phyloP scores from a whole-genome alignment of 2,329 filamentous ascomycete species.

The Amphichorda felina region DNA sequence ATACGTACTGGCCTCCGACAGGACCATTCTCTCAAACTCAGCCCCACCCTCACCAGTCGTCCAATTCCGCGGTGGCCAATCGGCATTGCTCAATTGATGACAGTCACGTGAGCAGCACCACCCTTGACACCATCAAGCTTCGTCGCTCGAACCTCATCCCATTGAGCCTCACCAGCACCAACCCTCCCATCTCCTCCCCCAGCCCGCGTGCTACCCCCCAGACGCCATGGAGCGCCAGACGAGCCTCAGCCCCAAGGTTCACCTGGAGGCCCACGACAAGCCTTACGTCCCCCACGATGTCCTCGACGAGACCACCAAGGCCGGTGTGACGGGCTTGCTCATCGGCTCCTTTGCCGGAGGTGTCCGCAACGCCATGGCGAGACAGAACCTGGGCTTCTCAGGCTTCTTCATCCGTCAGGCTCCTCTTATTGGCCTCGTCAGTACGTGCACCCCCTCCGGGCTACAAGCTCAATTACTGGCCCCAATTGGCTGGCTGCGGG shows the following conservation, averaged over 20 bases:
- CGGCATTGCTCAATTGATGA: conserved; percentile 18
- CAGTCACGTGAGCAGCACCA: conserved; percentile 19
- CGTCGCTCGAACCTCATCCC: conserved; percentile 1
- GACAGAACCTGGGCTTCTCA: conserved; percentile 68
- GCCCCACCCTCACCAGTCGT: not conserved
- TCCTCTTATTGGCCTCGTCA: conserved; percentile 48
- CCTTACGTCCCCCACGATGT: conserved; percentile 65
- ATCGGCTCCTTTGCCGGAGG: conserved; percentile 63
- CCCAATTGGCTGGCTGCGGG: no score
- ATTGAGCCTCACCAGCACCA: conserved; percentile 6
- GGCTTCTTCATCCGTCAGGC: conserved; percentile 73
- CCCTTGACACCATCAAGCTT: not conserved
- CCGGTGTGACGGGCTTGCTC: conserved; percentile 50
- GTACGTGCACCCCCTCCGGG: conserved; percentile 18
- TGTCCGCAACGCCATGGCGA: conserved; percentile 77
- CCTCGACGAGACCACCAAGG: conserved; percentile 52
- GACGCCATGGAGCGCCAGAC: conserved; percentile 18
- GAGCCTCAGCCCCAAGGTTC: conserved; percentile 14
- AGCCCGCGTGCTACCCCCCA: conserved; percentile 13
- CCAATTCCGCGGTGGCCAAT: conserved; percentile 14
- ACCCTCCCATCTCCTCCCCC: conserved; percentile 8
- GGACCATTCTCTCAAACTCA: no score
- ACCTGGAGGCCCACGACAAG: conserved; percentile 7
- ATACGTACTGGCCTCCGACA: no score
- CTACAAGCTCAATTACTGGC: no score